A percentile compares a stretch with the other conserved stretches of the same genome.
These are phyloP conservation scores for Botrytis aclada DNA, from an alignment of 2,329 filamentous ascomycete species.

Conservation along the genomic window DNA sequence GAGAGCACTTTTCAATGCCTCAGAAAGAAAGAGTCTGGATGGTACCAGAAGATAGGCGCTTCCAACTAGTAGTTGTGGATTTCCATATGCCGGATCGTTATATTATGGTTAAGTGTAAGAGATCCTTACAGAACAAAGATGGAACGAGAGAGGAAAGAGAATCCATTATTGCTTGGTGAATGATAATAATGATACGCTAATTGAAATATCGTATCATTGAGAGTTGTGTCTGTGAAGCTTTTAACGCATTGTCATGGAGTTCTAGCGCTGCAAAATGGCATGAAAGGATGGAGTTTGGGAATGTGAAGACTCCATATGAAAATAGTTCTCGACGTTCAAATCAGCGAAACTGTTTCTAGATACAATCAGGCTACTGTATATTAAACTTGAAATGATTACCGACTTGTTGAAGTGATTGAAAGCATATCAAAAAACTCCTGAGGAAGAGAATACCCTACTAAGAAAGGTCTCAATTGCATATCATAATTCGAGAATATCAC, in stretches of 20 bases:
- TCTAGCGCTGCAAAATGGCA: neutral
- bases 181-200: neutral
- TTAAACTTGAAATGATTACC: neutral
- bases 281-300: neutral
- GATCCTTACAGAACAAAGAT: constrained; percentile 24
- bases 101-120: constrained; percentile 31
- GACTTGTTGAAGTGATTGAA: neutral
- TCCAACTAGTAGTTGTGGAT: constrained; percentile 30
- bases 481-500: neutral
- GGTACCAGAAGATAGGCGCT: constrained; percentile 32
- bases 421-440: neutral
- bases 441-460: neutral
- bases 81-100: constrained; percentile 33
- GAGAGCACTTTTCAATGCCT: neutral
- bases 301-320: neutral
- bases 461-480: neutral
- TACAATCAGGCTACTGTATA: neutral
- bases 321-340: neutral
- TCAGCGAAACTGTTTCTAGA: neutral
- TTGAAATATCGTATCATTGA: neutral
- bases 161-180: constrained; percentile 34
- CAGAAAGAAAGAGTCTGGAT: constrained; percentile 19
- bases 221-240: neutral
- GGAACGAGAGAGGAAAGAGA: constrained; percentile 31
- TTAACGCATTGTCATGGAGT: neutral